These are phyloP conservation scores for Chalciporus sphaerocephalus DNA, from an alignment of 768 basidiomycete species.

Conservation along the genomic window DNA sequence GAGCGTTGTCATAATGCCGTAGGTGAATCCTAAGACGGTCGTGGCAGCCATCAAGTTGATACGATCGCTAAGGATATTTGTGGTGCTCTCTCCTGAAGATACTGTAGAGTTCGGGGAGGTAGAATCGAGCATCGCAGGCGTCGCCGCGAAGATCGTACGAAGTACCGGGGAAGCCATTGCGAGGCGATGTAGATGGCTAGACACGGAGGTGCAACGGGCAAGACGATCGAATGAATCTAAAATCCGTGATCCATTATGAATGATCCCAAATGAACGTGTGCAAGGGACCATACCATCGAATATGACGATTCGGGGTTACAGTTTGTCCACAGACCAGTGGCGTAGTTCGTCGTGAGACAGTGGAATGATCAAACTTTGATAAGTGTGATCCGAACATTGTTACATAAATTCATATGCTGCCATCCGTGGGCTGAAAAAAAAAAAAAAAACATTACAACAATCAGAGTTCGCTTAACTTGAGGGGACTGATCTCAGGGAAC, in stretches of 20 bases:
- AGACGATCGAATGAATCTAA: conserved; percentile 11
- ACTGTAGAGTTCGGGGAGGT: conserved; percentile 9
- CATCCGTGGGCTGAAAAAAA: background rate
- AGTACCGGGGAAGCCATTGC: conserved; percentile 4
- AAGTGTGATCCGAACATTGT: conserved; percentile 11
- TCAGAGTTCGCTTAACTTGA: too few species aligned
- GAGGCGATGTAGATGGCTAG: background rate
- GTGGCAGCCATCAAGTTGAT: conserved; percentile 24
- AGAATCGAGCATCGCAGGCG: conserved; percentile 6
- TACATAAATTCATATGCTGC: background rate
- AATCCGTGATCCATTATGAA: conserved; percentile 15
- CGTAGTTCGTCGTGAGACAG: conserved; percentile 8
- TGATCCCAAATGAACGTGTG: conserved; percentile 25
- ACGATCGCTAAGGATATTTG: conserved; percentile 19
- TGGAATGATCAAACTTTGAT: conserved; percentile 20
- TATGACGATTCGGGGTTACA: conserved; percentile 16
- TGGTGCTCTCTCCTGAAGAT: conserved; percentile 3
- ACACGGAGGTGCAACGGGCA: conserved; percentile 8
- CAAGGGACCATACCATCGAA: conserved; percentile 5
- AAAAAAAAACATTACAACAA: background rate
- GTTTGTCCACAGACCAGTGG: background rate
- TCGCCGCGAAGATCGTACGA: conserved; percentile 5
- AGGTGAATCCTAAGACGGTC: conserved; percentile 19
- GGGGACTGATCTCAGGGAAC: too few species aligned
- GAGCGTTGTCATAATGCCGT: conserved; percentile 20